Evolutionary conservation across 208 protist species (phyloP), one percentile per base, ranked within the genome.

Genomic region (Crithidia thermophila): DNA sequence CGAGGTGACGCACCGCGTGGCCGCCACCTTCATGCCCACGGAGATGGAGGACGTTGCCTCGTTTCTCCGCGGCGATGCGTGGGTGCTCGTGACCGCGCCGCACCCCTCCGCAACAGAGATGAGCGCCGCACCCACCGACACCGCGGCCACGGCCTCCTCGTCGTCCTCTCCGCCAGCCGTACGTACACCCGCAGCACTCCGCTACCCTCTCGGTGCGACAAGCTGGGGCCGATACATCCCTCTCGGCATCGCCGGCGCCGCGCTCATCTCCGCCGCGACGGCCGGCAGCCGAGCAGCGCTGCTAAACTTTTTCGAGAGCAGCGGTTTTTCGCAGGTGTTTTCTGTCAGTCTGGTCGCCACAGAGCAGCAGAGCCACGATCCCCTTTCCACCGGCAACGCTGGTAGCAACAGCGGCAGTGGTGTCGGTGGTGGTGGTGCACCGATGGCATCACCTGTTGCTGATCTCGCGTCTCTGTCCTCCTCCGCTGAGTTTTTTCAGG

Each of bases 211-310:
- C 25, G 57, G 63, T 0, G 53, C 85, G 3, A 62, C 47, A 14
- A 42, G 47, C 13, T 84, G 72, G 70, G 84, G 85, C 33, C 75
- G 58, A 27, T 88, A 83, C 57, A 84, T 88, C 18, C 87, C 87
- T 0, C 79, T 93, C 8, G 87, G 77, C 14, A 88, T 93, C 57
- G 87, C 75, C 4, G 71, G 76, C 28, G 59, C 80, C 27, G 62
- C 67, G 0, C 73, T 87, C 47, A 27, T 87, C 16, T 82, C 84
- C 27, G 55, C 77, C 16, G 66, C 74, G 21, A 81, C 83, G 2
- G 61, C 67, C 2, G 73, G 68, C 36, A 84, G 74, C 18, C 67
- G 79, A 33, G 59, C 72, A 0, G 69, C 78, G 21, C 75, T 93
- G 34, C 42, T 77, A 46, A 43, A 78, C 7, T 79, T 82, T 53